Evolutionary conservation across 2,329 filamentous ascomycete species (phyloP).

Genomic region (Pyrenophora seminiperda): DNA sequence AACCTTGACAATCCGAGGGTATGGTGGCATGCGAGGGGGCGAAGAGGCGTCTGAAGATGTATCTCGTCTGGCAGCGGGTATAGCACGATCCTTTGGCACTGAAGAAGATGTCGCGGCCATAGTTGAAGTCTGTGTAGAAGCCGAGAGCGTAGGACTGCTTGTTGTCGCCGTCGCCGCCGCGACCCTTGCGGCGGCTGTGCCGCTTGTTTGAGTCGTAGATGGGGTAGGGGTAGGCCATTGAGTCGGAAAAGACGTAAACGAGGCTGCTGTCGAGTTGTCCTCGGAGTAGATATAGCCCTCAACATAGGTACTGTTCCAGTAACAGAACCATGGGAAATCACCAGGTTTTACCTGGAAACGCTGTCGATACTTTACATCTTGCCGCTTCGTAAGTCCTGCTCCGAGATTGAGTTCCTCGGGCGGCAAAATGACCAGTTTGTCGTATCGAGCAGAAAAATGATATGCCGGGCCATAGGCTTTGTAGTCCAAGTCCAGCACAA

Average conservation of each 20-base stretch:
- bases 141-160: slow-evolving; percentile 1
- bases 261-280: slow-evolving; percentile 53
- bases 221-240: slow-evolving; percentile 27
- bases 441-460: slow-evolving; percentile 66
- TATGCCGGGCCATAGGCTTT: slow-evolving; percentile 64
- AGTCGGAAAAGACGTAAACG: slow-evolving; percentile 35
- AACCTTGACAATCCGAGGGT: slow-evolving; percentile 67
- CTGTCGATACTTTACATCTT: slow-evolving; percentile 39
- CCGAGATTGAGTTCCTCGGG: slow-evolving; percentile 45
- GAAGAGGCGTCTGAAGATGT: slow-evolving; percentile 25
- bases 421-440: slow-evolving; percentile 66
- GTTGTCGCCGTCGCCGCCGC: slow-evolving; percentile 9
- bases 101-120: slow-evolving; percentile 14
- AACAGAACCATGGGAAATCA: slow-evolving; percentile 71
- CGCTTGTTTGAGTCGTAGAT: slow-evolving; percentile 16
- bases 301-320: slow-evolving; percentile 70
- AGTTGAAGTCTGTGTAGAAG: slow-evolving; percentile 13
- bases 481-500: slow-evolving; percentile 64
- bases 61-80: slow-evolving; percentile 14
- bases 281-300: slow-evolving; percentile 71
- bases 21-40: slow-evolving; percentile 39
- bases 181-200: slow-evolving; percentile 14
- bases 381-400: slow-evolving; percentile 25
- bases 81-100: background rate
- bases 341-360: slow-evolving; percentile 57